A percentile compares a stretch with the other conserved stretches of the same genome.
phyloP scores from a whole-genome alignment of 768 basidiomycete species.

The Phaeotremella fagi region DNA sequence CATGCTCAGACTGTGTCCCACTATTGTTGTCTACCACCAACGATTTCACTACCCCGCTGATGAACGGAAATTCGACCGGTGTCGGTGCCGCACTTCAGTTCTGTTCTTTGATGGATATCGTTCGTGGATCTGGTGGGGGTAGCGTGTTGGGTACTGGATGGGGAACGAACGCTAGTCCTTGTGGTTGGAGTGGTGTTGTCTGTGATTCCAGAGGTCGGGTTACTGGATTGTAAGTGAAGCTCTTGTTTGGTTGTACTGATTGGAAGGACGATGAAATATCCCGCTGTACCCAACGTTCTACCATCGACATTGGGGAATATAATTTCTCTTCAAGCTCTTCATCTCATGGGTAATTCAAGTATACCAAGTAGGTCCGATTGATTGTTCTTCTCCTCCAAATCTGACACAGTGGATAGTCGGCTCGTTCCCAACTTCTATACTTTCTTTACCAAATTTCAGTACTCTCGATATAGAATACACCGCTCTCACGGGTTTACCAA shows the following conservation, averaged over 20 bases:
- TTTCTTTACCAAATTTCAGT: slow-evolving; percentile 31
- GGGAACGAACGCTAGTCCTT: slow-evolving; percentile 35
- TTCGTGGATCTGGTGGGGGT: slow-evolving; percentile 10
- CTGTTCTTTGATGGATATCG: slow-evolving; percentile 44
- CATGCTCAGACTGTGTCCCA: slow-evolving; percentile 45
- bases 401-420: slow-evolving; percentile 28
- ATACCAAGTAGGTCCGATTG: slow-evolving; percentile 42
- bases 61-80: slow-evolving; percentile 36
- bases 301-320: slow-evolving; percentile 38
- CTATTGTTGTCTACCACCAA: slow-evolving; percentile 37
- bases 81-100: slow-evolving; percentile 48
- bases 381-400: neutral
- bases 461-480: slow-evolving; percentile 45
- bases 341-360: slow-evolving; percentile 40
- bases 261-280: slow-evolving; percentile 33
- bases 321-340: slow-evolving; percentile 35
- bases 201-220: slow-evolving; percentile 44
- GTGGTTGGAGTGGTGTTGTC: slow-evolving; percentile 44
- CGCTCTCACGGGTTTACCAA: slow-evolving; percentile 32
- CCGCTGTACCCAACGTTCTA: slow-evolving; percentile 39
- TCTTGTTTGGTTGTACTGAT: neutral
- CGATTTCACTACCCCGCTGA: slow-evolving; percentile 33
- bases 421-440: slow-evolving; percentile 33
- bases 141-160: slow-evolving; percentile 17
- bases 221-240: slow-evolving; percentile 39